Evolutionary conservation across 148 eudicot species (phyloP), one percentile per base, ranked within the genome.

Genomic region (Silene uniflora): DNA sequence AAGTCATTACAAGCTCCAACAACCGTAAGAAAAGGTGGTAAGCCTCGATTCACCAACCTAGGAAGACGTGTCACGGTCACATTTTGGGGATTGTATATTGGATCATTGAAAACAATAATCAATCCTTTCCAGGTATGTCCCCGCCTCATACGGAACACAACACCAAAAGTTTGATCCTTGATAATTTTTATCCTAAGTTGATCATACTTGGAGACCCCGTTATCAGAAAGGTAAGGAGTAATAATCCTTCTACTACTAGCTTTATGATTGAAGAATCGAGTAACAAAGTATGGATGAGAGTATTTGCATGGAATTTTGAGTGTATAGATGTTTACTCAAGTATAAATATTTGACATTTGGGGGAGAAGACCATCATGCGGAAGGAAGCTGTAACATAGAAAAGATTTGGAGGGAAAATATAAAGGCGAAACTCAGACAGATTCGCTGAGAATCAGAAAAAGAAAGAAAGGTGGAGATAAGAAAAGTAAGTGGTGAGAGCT

Each of bases 381-480:
- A 76, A 35, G 2, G 64, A 47, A 59, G 84, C 70, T 4, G 78
- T 55, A 69, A 74, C 54, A 58, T 49, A 55, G 49, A 46, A 56
- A 78, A 80, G 10, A 75, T 22, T 46, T 46, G 52, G 52, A 46
- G 52, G 52, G 8, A 46, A 46, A 46, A 46, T 46, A 10, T 46
- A 10, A 46, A 46, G 52, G 6, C 11, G 44, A 73, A 58, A 69
- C 35, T 11, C 11, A n/a, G 72, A 73, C 78, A 62, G 73, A 79
- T 60, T 73, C 77, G 76, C 11, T 62, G 39, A 71, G 76, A 72
- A 10, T 56, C 73, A 75, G 75, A 39, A 49, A 54, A 64, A 76
- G 59, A 79, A 4, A 42, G 11, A 46, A 46, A 46, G 52, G 52
- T 6, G 52, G 54, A 75, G 62, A 59, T 68, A 69, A 79, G 63